Evolutionary conservation across 768 basidiomycete genomes (phyloP), one percentile per base, ranked within the genome.

Genomic region (Macrolepiota fuliginosa): DNA sequence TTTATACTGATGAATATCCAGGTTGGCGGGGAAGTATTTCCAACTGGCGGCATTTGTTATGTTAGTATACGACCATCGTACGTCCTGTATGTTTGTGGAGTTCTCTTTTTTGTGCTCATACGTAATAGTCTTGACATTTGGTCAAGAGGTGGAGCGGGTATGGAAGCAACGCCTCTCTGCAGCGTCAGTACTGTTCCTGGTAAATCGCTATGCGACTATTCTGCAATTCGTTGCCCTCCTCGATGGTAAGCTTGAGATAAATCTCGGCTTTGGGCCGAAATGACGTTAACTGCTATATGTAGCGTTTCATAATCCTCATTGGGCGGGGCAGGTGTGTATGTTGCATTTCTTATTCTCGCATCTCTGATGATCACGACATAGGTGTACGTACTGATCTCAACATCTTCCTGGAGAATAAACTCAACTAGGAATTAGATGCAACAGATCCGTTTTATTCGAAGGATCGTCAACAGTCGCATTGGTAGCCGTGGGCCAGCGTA

Each of bases 181-280:
- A 1, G 71, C 64, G 2, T 65, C 68, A 0, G 40, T 71, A n/a
- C 63, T 74, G n/a, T 74, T 73, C 63, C 54, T 73, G 5, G 56
- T 74, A 22, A 73, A 72, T 56, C 68, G 73, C 17, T 74, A 73
- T 62, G 53, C 66, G 29, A 72, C 70, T 13, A 69, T 70, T 2
- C 39, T 72, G 0, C 68, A 71, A 40, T 73, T 72, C 46, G 66
- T 71, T 40, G 61, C 71, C 4, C 64, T 71, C 7, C 42, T 72
- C 9, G 37, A 65, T 29, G 70, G 71, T 72, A 45, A 12, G 67
- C 40, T 19, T 9, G 10, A 27, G 25, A 25, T 15, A 12, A 47
- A 9, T 24, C 10, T 12, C n/a, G 17, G 17, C n/a, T 45, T 45
- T 24, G 13, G 2, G 24, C 29, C 25, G n/a, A 42, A 6, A 13